These are phyloP conservation scores for Psilocybe tampanensis DNA, from an alignment of 768 basidiomycete species.

Conservation along the genomic window DNA sequence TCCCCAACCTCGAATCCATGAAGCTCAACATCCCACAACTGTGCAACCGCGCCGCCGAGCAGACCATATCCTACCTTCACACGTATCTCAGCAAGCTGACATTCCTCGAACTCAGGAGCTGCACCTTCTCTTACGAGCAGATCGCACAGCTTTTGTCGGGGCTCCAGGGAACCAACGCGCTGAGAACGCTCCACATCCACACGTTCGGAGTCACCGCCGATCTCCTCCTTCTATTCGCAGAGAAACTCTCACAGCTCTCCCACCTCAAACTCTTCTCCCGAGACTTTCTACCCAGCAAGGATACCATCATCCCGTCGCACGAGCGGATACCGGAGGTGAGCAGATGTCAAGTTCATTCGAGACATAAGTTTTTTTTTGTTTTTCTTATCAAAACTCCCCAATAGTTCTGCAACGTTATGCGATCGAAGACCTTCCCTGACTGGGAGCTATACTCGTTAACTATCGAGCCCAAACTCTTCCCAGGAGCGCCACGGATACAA, in stretches of 20 bases:
- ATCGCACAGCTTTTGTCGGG: neutral
- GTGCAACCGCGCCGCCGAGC: neutral
- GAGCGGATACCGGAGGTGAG: neutral
- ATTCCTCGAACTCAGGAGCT: neutral
- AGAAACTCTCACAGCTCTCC: slow-evolving; percentile 1
- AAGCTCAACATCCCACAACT: neutral
- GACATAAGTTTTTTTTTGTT: too few relatives aligned
- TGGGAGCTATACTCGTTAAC: neutral
- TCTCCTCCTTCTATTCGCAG: slow-evolving; percentile 2
- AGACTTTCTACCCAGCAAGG: neutral
- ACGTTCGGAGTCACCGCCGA: neutral
- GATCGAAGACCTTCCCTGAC: neutral
- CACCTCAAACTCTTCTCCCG: neutral
- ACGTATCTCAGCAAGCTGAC: neutral
- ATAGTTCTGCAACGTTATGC: slow-evolving; percentile 5
- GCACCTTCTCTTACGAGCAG: neutral
- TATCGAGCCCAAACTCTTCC: neutral
- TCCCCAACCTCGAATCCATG: slow-evolving; percentile 1
- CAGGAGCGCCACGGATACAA: neutral
- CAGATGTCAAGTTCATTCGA: too few relatives aligned
- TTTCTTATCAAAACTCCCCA: too few relatives aligned
- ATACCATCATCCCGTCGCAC: neutral
- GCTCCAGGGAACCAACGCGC: neutral
- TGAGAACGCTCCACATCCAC: neutral
- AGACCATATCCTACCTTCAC: neutral